phyloP scores from a whole-genome alignment of 768 basidiomycete species.

The Chalciporus piperatus region DNA sequence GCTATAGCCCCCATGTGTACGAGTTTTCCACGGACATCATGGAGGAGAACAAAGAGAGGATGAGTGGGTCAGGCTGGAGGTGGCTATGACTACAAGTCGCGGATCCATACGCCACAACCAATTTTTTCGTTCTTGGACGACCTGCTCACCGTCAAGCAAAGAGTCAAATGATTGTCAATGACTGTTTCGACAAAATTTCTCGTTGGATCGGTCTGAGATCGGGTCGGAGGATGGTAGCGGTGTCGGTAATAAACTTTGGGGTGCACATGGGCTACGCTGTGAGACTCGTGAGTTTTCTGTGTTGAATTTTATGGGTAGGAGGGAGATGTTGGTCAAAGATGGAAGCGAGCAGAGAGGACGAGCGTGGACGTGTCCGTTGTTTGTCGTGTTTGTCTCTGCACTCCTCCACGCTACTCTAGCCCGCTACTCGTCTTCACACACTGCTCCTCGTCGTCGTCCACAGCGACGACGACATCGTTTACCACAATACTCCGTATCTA shows the following conservation, averaged over 20 bases:
- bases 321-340: constrained; percentile 2
- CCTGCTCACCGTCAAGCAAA: background rate
- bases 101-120: background rate
- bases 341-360: constrained; percentile 10
- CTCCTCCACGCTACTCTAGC: constrained; percentile 7
- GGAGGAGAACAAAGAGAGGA: too few species aligned
- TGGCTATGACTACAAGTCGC: background rate
- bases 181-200: background rate
- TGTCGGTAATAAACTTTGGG: background rate
- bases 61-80: background rate
- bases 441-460: constrained; percentile 23
- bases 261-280: background rate
- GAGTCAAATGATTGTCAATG: background rate
- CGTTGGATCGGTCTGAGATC: background rate
- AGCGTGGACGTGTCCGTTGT: constrained; percentile 15
- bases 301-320: background rate
- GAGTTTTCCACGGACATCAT: too few species aligned
- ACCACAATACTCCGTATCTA: background rate
- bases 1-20: too few species aligned
- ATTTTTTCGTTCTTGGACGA: background rate
- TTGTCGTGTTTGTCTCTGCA: constrained; percentile 17
- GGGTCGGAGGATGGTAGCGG: background rate
- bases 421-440: constrained; percentile 3
- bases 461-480: constrained; percentile 19
- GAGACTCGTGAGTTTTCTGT: background rate